Evolutionary conservation across 2,329 filamentous ascomycete species (phyloP), one percentile per base, ranked within the genome.

Genomic region (Bipolaris sorokiniana): DNA sequence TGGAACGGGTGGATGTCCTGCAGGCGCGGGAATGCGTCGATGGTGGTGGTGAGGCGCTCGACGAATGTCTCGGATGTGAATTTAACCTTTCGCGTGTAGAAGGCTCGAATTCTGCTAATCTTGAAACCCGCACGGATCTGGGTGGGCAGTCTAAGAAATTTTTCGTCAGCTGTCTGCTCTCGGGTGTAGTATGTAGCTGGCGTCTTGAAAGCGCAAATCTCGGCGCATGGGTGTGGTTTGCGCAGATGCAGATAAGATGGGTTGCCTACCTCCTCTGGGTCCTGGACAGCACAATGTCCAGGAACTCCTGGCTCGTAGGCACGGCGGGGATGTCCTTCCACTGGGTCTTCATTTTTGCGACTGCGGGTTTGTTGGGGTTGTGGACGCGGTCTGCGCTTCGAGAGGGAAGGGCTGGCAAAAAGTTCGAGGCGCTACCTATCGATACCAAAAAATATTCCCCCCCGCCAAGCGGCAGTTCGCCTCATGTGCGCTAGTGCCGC

Each of bases 61-160:
- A 88, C 88, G 79, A 97, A 97, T 40, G 94, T 98, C 81, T 99
- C 95, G 74, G 94, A 89, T 5, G 95, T 97, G 80, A 92, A 99
- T 80, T 98, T 98, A 84, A 74, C 71, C 81, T 98, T 98, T 77
- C 95, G 85, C 44, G 94, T 97, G 79, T 98, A 98, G 81, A 98
- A 98, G 48, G 87, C 90, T 88, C 94, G 85, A 72, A 98, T 97
- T 85, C 94, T 88, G 76, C 88, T 91, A 76, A 98, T 97, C 80
- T 97, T 90, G 84, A 99, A 99, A 58, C 95, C 95, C 38, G 93
- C 87, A 71, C 95, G 88, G 76, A 99, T 98, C 82, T 97, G 92
- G 47, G 92, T 99, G 13, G 95, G 95, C 63, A 99, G 83, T 62
- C 94, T 89, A 10, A 10, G 1, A 18, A 16, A 0, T 20, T 3